phyloP scores from a whole-genome alignment of 2,329 filamentous ascomycete species.

The Fusarium marasasianum region DNA sequence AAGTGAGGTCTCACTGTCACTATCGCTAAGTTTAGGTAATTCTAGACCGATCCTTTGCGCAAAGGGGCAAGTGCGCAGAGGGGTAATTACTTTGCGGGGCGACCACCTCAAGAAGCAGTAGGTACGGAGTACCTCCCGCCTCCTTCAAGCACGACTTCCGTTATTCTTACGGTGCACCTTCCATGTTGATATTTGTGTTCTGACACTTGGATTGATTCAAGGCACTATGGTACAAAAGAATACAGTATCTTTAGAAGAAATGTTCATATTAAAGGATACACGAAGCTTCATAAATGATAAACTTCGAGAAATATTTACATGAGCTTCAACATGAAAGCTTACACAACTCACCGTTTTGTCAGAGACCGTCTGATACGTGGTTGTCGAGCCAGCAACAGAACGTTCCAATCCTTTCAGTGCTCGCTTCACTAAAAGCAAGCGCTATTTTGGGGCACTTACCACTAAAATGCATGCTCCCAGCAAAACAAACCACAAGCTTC shows the following conservation, averaged over 20 bases:
- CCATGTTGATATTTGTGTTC: background rate
- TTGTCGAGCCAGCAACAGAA: constrained; percentile 10
- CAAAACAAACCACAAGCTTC: background rate
- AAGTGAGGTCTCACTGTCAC: constrained; percentile 33
- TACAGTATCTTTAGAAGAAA: background rate
- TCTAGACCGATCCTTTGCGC: constrained; percentile 36
- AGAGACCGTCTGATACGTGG: constrained; percentile 15
- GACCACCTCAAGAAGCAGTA: background rate
- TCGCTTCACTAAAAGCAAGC: background rate
- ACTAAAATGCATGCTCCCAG: background rate
- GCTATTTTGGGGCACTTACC: background rate
- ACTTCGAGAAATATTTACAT: background rate
- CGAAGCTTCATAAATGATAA: background rate
- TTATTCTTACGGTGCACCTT: background rate
- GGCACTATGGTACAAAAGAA: background rate
- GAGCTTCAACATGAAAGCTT: background rate
- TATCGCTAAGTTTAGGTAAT: constrained; percentile 30
- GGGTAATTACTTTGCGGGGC: constrained; percentile 38
- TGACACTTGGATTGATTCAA: background rate
- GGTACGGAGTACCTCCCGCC: background rate
- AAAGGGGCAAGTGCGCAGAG: constrained; percentile 36
- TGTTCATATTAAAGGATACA: background rate
- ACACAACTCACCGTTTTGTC: background rate
- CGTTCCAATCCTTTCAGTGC: background rate
- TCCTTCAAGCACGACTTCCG: background rate